These are phyloP conservation scores for Citeromyces siamensis DNA, from an alignment of 1,139 yeast genomes.

Conservation along the genomic window DNA sequence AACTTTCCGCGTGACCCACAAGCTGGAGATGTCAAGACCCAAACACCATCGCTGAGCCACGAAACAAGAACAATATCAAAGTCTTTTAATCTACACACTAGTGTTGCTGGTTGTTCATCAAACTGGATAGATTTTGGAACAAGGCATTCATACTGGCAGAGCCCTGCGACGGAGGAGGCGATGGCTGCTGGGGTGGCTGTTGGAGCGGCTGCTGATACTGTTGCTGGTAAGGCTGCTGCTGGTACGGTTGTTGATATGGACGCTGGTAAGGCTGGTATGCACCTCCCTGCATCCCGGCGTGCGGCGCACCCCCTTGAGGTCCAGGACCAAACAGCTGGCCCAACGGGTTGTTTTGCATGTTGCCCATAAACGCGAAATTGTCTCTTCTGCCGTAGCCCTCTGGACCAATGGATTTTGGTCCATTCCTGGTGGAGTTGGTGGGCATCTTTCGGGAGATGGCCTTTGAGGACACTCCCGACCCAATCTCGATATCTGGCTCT, in stretches of 20 bases:
- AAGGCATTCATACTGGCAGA: constrained; percentile 18
- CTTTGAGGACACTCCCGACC: constrained; percentile 87
- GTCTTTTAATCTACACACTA: constrained; percentile 3
- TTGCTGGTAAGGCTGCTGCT: constrained; percentile 11
- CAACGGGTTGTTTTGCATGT: constrained; percentile 6
- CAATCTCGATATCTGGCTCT: constrained; percentile 96
- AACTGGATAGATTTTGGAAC: constrained; percentile 19
- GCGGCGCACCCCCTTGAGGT: no score
- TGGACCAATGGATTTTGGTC: constrained; percentile 69
- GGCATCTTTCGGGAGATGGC: constrained; percentile 86
- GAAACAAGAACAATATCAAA: not conserved
- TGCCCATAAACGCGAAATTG: not conserved
- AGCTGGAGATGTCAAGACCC: no score
- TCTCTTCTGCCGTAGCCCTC: constrained; percentile 21
- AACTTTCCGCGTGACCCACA: no score
- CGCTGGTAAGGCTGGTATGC: no score
- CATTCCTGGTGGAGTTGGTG: constrained; percentile 74
- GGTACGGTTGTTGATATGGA: no score
- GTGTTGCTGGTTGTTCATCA: constrained; percentile 17
- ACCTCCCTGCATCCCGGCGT: no score
- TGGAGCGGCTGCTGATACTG: constrained; percentile 13
- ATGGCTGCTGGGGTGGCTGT: no score
- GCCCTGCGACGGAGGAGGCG: constrained; percentile 7
- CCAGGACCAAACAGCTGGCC: constrained; percentile 8
- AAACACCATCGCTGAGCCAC: no score